Base-by-base conservation (phyloP, 164 flowering plant genomes). In the Macadamia integrifolia region DNA sequence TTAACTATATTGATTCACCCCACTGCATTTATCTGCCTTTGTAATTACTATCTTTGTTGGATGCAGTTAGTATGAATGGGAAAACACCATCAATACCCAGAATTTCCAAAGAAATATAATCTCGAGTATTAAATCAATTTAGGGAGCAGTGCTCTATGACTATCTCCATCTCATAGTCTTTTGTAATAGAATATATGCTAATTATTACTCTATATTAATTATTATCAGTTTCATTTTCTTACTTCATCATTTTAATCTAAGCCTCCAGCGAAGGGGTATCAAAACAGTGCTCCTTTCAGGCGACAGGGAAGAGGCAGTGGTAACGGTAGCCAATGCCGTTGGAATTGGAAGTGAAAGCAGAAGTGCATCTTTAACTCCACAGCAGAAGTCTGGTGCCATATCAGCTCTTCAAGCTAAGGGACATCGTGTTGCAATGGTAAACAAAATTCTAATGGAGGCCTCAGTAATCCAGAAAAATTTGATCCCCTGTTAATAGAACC, bases 221-320 rank as follows among this genome's bases (percentile, higher is more conserved):
- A 29, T 23, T 58, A 14, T 48, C 44, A 11, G 8, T 46, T 30
- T 17, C 58, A 48, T 56, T 31, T 52, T 29, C 71, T 71, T 53
- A 70, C 62, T 71, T n/a, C 9, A 58, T 65, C 49, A 35, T 9
- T 65, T 46, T 58, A 61, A 17, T 68, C 59, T 62, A 66, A 93
- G 98, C 87, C 88, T 93, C 52, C 86, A 80, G 75, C 73, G 84
- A 74, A 85, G 79, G 78, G 93, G 96, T 61, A 87, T 93, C 82
- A 82, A 75, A 72, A 85, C 92, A 52, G 72, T 88, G 64, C 84
- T 93, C 17, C 75, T 91, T 68, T 93, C 98, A 64, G 98, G 98
- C 58, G 98, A 93, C 86, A 89, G 95, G 98, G 96, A 93, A 91
- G 98, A 89, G 91, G 97, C 98, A 88, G 98, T 90, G 68, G 92